These are phyloP conservation scores for Aschersonia sp. DNA, from an alignment of 2,329 filamentous ascomycete genomes.

Conservation along the genomic window DNA sequence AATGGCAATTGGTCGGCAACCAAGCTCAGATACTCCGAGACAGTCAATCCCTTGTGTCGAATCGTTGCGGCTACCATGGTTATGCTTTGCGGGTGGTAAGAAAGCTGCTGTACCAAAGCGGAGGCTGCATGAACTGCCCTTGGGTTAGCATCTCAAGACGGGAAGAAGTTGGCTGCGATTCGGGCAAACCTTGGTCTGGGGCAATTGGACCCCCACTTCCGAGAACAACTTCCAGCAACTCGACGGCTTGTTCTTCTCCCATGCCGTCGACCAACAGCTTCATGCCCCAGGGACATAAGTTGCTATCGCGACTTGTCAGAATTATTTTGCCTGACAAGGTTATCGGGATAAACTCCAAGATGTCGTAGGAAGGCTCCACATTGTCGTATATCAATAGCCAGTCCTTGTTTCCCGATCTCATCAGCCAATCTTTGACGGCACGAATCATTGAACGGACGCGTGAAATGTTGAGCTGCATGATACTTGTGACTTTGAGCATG, in stretches of 20 bases:
- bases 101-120: conserved; percentile 6
- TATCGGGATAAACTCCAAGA: conserved; percentile 12
- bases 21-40: conserved; percentile 6
- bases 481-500: conserved; percentile 11
- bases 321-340: conserved; percentile 11
- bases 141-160: not conserved
- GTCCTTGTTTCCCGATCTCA: conserved; percentile 9
- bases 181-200: conserved; percentile 5
- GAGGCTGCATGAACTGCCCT: conserved; percentile 7
- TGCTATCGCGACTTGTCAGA: conserved; percentile 9
- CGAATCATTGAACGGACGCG: conserved; percentile 10
- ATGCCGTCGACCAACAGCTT: conserved; percentile 8
- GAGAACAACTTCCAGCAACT: conserved; percentile 6
- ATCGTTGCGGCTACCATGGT: conserved; percentile 10
- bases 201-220: conserved; percentile 2
- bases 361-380: conserved; percentile 10
- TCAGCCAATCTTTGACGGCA: conserved; percentile 13
- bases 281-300: conserved; percentile 9
- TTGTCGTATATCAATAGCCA: conserved; percentile 13
- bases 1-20: too few species aligned
- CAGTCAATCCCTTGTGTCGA: conserved; percentile 6
- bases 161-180: not conserved
- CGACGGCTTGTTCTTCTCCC: conserved; percentile 8
- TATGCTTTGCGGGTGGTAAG: conserved; percentile 9
- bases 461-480: conserved; percentile 9